Evolutionary conservation across 1,284 basidiomycete species (phyloP), one percentile per base, ranked within the genome.

Genomic region (Puccinia horiana): DNA sequence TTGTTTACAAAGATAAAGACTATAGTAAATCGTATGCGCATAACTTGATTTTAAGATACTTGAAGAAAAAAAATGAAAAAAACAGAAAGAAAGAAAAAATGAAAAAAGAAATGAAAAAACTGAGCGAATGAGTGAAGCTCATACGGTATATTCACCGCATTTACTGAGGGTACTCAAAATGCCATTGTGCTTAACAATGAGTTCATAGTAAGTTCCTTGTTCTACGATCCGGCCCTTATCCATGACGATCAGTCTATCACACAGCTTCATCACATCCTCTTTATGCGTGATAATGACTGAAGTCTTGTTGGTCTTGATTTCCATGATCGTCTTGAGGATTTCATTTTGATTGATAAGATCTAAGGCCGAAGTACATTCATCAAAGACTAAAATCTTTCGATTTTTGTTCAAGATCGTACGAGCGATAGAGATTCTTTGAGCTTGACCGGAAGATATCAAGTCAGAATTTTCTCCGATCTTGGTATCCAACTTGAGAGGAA

Each of bases 201-300:
- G 82, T 26, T 63, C 35, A 0, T 84, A 76, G 26, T 79, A 86
- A 12, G 76, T 76, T 1, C 96, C 96, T 85, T 96, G 92, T 86
- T 99, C 93, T 52, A 92, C 92, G n/a, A 98, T 91, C 0, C 87
- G 84, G 0, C 96, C 96, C 37, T 91, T 89, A 84, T 92, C 91
- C 89, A 99, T 91, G 4, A 98, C 92, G 86, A 98, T 98, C 16
- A 96, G 92, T 84, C 96, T 98, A 87, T 98, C 96, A 20, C 89
- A 88, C 0, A 89, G 80, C 4, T 88, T 88, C 85, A 99, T 93
- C 85, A 95, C 93, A 0, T 92, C 92, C 18, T 98, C 90, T 85
- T 98, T 95, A 87, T 98, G 96, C 0, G 96, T 98, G 88, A 98
- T 97, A 83, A 98, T 92, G 85, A 99, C 92, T 0, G 96, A 98